Conservation (phyloP, 352 stramenopile genomes). For the Globisporangium parvum region DNA sequence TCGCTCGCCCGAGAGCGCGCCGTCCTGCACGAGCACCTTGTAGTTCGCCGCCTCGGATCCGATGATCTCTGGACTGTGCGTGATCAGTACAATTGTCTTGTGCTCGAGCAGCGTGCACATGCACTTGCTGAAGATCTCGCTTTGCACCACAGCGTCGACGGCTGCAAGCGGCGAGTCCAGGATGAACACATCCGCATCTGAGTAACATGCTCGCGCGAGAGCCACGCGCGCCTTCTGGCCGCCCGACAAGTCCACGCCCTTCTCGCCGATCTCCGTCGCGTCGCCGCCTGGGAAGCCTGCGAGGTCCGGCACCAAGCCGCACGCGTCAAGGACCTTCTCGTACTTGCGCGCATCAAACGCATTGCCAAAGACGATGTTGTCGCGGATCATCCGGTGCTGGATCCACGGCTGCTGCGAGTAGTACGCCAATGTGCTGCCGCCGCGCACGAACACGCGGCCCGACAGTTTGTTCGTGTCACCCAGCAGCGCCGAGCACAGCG, state of each 20-base stretch:
- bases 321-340: constrained; percentile 62
- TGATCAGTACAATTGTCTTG: constrained; percentile 88
- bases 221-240: constrained; percentile 87
- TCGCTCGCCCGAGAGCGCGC: constrained; percentile 1
- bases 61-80: constrained; percentile 84
- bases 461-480: constrained; percentile 70
- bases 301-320: constrained; percentile 83
- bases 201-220: constrained; percentile 68
- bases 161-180: constrained; percentile 91
- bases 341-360: constrained; percentile 47
- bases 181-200: constrained; percentile 63
- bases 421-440: constrained; percentile 37
- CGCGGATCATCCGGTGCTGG: constrained; percentile 89
- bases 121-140: constrained; percentile 85
- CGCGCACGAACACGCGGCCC: constrained; percentile 33
- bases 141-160: constrained; percentile 92
- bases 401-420: constrained; percentile 92
- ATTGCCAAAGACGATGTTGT: constrained; percentile 94
- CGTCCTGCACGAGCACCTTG: constrained; percentile 15
- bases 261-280: constrained; percentile 93
- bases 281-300: constrained; percentile 78
- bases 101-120: constrained; percentile 28
- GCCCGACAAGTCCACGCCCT: constrained; percentile 92
- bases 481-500: constrained; percentile 31
- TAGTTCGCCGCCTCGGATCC: constrained; percentile 19